A percentile compares a stretch with the other conserved stretches of the same genome.
Conservation (phyloP, 345 rosid genomes). For the Corchorus olitorius region DNA sequence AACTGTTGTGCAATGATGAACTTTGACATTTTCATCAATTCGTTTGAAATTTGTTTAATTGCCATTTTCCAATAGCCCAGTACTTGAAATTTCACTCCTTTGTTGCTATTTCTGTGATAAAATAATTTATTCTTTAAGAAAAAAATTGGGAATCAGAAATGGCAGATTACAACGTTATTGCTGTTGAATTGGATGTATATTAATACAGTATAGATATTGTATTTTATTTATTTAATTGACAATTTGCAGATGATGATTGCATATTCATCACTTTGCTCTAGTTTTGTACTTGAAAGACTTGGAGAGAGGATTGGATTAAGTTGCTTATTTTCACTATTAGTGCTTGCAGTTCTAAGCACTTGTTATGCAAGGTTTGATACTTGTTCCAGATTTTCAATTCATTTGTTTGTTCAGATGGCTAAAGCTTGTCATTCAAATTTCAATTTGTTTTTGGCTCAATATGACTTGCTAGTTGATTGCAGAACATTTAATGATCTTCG, state of each 20-base stretch:
- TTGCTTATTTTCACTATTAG: constrained; percentile 56
- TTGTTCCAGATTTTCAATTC: constrained; percentile 1
- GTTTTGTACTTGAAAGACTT: constrained; percentile 82
- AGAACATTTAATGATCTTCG: constrained; percentile 91
- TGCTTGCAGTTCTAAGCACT: constrained; percentile 50
- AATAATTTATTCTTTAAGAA: background rate
- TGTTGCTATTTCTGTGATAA: background rate
- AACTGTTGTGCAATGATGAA: background rate
- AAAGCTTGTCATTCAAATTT: constrained; percentile 1
- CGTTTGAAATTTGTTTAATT: background rate
- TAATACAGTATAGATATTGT: background rate
- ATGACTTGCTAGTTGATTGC: constrained; percentile 61
- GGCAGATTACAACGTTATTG: background rate
- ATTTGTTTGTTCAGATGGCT: background rate
- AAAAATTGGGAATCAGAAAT: background rate
- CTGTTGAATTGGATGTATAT: background rate
- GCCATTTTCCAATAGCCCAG: background rate
- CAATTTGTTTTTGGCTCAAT: constrained; percentile 29
- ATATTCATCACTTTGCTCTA: constrained; percentile 77
- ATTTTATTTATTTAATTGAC: constrained; percentile 21
- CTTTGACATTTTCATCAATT: background rate
- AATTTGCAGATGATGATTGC: constrained; percentile 85
- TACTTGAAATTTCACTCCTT: background rate
- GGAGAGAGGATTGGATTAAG: constrained; percentile 62
- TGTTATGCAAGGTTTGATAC: constrained; percentile 71